These are phyloP conservation scores for Lepidium africanum DNA, from an alignment of 345 rosid genomes.

Conservation along the genomic window DNA sequence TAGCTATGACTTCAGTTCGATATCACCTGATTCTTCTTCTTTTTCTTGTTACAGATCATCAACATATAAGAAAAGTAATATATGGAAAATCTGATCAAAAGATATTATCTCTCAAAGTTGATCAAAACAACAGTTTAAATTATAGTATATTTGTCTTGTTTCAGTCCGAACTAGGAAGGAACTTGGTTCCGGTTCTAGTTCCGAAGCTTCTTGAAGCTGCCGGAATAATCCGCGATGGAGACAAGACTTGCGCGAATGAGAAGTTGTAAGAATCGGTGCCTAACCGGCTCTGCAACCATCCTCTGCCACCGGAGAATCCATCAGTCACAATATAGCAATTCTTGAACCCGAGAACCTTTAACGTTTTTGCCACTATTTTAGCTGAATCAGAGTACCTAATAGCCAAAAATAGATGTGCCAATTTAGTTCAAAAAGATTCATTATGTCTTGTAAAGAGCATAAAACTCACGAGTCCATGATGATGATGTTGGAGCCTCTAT, in stretches of 20 bases:
- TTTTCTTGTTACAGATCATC: not conserved
- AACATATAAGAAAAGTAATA: not conserved
- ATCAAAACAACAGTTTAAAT: not conserved
- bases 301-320: constrained; percentile 83
- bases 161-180: constrained; percentile 71
- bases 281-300: constrained; percentile 84
- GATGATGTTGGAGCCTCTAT: constrained; percentile 75
- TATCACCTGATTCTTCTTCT: not conserved
- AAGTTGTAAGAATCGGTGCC: constrained; percentile 78
- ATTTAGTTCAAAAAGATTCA: not conserved
- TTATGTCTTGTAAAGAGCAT: not conserved
- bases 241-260: constrained; percentile 54
- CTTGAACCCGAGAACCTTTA: constrained; percentile 67
- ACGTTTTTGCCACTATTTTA: constrained; percentile 61
- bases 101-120: constrained; percentile 13
- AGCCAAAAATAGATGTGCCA: not conserved
- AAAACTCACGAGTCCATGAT: constrained; percentile 80
- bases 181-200: constrained; percentile 49
- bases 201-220: constrained; percentile 53
- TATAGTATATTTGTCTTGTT: not conserved
- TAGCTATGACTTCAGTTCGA: not conserved
- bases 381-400: constrained; percentile 77
- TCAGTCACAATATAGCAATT: constrained; percentile 68
- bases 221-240: constrained; percentile 63
- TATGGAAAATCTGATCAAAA: not conserved